Conservation (phyloP, 2,329 filamentous ascomycete genomes). For the Cytospora schulzeri region DNA sequence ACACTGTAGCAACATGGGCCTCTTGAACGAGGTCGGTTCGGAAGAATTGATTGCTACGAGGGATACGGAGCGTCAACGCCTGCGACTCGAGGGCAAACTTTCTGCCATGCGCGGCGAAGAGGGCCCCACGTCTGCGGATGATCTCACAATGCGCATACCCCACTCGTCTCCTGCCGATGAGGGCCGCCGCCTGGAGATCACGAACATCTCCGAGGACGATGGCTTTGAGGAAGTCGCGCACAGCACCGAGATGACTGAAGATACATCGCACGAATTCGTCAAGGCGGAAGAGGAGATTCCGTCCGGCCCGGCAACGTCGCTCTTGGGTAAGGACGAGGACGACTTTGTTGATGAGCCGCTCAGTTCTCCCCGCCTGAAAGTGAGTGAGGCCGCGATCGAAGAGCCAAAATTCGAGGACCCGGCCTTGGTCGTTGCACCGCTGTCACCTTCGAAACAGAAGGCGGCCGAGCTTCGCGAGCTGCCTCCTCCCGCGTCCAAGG, state of each 20-base stretch:
- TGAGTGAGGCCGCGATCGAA: constrained; percentile 60
- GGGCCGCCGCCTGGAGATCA: constrained; percentile 72
- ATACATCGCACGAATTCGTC: constrained; percentile 69
- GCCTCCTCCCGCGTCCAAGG: constrained; percentile 8
- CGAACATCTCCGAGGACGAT: constrained; percentile 83
- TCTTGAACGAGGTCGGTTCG: constrained; percentile 88
- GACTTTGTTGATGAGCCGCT: constrained; percentile 80
- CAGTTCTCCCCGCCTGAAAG: constrained; percentile 65
- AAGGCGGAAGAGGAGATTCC: constrained; percentile 60
- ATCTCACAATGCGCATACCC: constrained; percentile 60
- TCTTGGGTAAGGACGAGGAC: constrained; percentile 64
- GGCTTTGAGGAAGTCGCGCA: constrained; percentile 88
- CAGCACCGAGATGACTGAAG: constrained; percentile 70
- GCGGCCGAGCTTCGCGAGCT: constrained; percentile 10
- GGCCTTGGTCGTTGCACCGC: constrained; percentile 57
- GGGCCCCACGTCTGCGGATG: constrained; percentile 57
- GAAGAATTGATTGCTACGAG: constrained; percentile 81
- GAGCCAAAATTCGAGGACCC: constrained; percentile 56
- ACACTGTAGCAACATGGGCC: constrained; percentile 97
- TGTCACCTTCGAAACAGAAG: constrained; percentile 55
- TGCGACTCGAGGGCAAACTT: constrained; percentile 77
- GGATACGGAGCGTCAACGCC: constrained; percentile 77
- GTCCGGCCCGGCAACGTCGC: constrained; percentile 41
- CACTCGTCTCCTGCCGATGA: constrained; percentile 59
- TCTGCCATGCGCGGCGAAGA: constrained; percentile 48